These are phyloP conservation scores for Amylostereum areolatum DNA, from an alignment of 1,284 basidiomycete genomes.

Conservation along the genomic window DNA sequence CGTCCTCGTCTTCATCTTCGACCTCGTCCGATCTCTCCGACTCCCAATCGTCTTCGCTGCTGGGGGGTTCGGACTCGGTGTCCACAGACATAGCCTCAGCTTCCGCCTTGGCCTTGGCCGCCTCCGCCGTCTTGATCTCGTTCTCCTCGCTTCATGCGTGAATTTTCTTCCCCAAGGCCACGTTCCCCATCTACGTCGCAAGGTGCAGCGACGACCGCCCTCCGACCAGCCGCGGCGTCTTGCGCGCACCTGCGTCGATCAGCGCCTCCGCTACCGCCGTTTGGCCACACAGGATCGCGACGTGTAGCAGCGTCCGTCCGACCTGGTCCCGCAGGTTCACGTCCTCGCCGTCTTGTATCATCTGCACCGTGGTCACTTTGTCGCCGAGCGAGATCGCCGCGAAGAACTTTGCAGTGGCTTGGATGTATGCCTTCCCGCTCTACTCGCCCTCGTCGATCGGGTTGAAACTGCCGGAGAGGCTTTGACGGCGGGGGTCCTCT, in stretches of 20 bases:
- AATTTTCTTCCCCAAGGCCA: slow-evolving; percentile 39
- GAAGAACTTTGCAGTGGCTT: slow-evolving; percentile 46
- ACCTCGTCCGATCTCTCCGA: no score
- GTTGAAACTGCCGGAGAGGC: slow-evolving; percentile 55
- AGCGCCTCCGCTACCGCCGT: slow-evolving; percentile 41
- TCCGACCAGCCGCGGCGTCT: slow-evolving; percentile 48
- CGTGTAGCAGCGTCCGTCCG: slow-evolving; percentile 49
- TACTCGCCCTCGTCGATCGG: slow-evolving; percentile 63
- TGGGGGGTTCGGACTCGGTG: slow-evolving; percentile 24
- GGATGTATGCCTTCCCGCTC: slow-evolving; percentile 53
- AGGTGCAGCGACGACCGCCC: slow-evolving; percentile 50
- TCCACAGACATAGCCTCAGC: no score
- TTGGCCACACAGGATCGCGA: slow-evolving; percentile 42
- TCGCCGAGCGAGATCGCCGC: slow-evolving; percentile 21
- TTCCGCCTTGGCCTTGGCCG: no score
- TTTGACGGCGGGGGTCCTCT: slow-evolving; percentile 55
- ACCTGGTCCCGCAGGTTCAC: slow-evolving; percentile 37
- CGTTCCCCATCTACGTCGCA: slow-evolving; percentile 41
- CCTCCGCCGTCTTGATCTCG: slow-evolving; percentile 23
- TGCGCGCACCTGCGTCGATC: slow-evolving; percentile 33
- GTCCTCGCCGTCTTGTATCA: slow-evolving; percentile 16
- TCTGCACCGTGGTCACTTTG: slow-evolving; percentile 35
- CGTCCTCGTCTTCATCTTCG: no score
- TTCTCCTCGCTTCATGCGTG: slow-evolving; percentile 32
- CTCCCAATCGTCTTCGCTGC: slow-evolving; percentile 17